Conservation (phyloP, 164 flowering plant genomes). For the Magnolia changhungtana region DNA sequence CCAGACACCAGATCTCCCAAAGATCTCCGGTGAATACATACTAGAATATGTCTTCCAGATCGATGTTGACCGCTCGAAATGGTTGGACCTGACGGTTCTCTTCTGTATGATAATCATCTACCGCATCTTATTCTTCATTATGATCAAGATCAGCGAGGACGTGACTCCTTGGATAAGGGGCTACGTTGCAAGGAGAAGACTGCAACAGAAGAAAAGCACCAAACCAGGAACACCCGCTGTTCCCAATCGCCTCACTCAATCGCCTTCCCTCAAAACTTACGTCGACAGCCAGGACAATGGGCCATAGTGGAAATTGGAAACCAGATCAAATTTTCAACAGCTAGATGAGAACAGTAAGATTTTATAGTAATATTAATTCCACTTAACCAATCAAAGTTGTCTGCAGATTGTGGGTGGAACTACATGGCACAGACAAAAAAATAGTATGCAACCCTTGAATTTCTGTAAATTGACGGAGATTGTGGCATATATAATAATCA, state of each 20-base stretch:
- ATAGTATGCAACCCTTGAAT: not conserved
- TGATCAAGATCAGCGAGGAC: conserved; percentile 89
- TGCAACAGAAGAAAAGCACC: conserved; percentile 46
- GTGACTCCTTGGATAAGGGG: conserved; percentile 94
- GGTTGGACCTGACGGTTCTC: conserved; percentile 70
- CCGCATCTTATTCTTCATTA: conserved; percentile 77
- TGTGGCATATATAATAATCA: not conserved
- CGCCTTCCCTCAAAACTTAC: conserved; percentile 72
- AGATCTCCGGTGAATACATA: conserved; percentile 81
- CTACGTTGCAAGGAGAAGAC: conserved; percentile 75
- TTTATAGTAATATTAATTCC: conserved; percentile 1
- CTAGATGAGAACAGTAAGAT: not conserved
- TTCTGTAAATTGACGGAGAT: not conserved
- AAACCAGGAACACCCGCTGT: conserved; percentile 39
- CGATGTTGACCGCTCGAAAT: conserved; percentile 70
- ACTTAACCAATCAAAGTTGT: not conserved
- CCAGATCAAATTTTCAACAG: not conserved
- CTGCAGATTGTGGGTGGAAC: not conserved
- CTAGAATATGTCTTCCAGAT: conserved; percentile 79
- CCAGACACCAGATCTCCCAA: conserved; percentile 45
- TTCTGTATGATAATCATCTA: conserved; percentile 76
- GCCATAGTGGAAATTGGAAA: not conserved
- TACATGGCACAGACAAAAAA: not conserved
- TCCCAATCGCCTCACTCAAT: conserved; percentile 55
- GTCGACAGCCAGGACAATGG: conserved; percentile 10